These are phyloP conservation scores for Pseudogymnoascus sp. DNA, from an alignment of 2,329 filamentous ascomycete species.

Conservation along the genomic window DNA sequence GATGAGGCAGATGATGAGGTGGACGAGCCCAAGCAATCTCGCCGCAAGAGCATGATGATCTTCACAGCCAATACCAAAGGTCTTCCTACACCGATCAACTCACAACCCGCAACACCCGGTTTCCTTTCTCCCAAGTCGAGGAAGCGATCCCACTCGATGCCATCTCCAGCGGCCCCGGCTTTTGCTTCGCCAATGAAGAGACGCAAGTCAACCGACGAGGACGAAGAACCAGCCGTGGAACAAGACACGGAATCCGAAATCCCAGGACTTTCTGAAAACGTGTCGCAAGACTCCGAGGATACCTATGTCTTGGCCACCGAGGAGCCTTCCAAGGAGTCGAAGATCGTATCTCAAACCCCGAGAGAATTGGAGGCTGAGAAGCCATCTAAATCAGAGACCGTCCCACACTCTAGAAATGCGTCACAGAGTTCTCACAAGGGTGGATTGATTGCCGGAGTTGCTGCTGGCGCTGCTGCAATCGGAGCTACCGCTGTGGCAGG, in stretches of 20 bases:
- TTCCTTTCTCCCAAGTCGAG: slow-evolving; percentile 19
- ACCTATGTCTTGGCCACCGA: slow-evolving; percentile 4
- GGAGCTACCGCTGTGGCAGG: slow-evolving; percentile 22
- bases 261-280: slow-evolving; percentile 7
- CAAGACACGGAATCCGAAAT: not conserved
- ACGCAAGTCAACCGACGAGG: slow-evolving; percentile 15
- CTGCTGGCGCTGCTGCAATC: slow-evolving; percentile 19
- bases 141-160: slow-evolving; percentile 29
- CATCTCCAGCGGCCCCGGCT: slow-evolving; percentile 21
- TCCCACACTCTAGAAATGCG: not conserved
- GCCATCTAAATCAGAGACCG: not conserved
- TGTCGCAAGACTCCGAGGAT: not conserved
- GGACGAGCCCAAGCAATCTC: slow-evolving; percentile 34
- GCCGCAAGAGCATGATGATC: slow-evolving; percentile 39
- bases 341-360: not conserved
- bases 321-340: not conserved
- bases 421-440: not conserved
- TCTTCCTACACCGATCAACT: slow-evolving; percentile 25
- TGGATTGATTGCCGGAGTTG: slow-evolving; percentile 17
- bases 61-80: slow-evolving; percentile 25
- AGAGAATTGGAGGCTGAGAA: not conserved
- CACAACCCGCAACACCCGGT: slow-evolving; percentile 23
- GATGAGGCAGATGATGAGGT: slow-evolving; percentile 49
- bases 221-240: not conserved
- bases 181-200: slow-evolving; percentile 21